These are phyloP conservation scores for Panus rudis DNA, from an alignment of 768 basidiomycete genomes.

Conservation along the genomic window DNA sequence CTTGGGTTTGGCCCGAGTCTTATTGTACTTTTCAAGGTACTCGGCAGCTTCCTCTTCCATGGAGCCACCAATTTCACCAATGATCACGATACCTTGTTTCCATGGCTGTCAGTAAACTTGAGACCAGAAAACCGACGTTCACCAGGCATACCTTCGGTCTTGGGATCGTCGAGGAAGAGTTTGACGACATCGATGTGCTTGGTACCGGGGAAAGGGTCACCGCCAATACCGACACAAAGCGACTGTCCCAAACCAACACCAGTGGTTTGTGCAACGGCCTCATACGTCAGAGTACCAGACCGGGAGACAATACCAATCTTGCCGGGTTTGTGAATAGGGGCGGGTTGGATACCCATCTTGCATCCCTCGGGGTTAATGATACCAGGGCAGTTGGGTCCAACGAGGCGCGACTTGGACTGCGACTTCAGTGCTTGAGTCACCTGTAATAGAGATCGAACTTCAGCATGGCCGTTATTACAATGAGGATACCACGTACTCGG, in stretches of 20 bases:
- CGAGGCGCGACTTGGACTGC: conserved; percentile 91
- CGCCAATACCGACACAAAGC: conserved; percentile 94
- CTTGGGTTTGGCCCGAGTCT: conserved; percentile 78
- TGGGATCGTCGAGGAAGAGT: conserved; percentile 90
- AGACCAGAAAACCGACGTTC: not conserved
- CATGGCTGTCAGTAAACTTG: not conserved
- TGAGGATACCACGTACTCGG: conserved; percentile 41
- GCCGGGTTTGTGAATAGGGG: conserved; percentile 94
- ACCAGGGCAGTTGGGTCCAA: conserved; percentile 98
- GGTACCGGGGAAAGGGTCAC: conserved; percentile 94
- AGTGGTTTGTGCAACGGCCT: conserved; percentile 97
- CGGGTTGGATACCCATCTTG: conserved; percentile 99
- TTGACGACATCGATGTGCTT: conserved; percentile 95
- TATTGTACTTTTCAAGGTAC: conserved; percentile 90
- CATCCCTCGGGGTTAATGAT: conserved; percentile 96
- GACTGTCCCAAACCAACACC: conserved; percentile 94
- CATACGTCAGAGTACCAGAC: conserved; percentile 94
- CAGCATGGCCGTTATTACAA: not conserved
- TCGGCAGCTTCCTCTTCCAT: conserved; percentile 99
- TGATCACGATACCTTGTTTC: conserved; percentile 80
- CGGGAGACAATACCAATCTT: conserved; percentile 96
- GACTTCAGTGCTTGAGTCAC: conserved; percentile 90
- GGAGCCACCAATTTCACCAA: conserved; percentile 97
- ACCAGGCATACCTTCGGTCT: conserved; percentile 68
- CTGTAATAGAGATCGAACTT: conserved; percentile 29